A percentile compares a stretch with the other conserved stretches of the same genome.
These are phyloP conservation scores for Sideroxylon spinosum DNA, from an alignment of 179 eudicot genomes.

Conservation along the genomic window DNA sequence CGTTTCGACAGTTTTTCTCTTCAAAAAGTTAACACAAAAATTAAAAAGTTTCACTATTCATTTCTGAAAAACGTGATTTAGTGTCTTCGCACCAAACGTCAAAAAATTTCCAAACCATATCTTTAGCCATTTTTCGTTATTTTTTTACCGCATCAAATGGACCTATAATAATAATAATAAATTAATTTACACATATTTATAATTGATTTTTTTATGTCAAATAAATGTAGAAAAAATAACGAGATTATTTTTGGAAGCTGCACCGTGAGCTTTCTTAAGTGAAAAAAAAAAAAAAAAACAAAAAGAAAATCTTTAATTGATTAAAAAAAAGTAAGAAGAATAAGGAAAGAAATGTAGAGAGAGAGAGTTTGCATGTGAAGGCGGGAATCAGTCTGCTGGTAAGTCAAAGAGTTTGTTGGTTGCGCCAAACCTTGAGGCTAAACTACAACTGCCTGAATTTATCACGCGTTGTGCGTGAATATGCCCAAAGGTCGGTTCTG, in stretches of 20 bases:
- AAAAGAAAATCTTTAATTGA: neutral
- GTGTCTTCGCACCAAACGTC: too few species aligned
- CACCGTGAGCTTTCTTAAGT: neutral
- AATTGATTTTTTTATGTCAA: neutral
- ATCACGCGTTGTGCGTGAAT: neutral
- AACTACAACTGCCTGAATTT: constrained; percentile 3
- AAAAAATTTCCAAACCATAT: too few species aligned
- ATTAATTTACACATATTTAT: neutral
- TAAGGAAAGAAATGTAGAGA: neutral
- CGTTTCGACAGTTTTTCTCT: too few species aligned
- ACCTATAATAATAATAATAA: neutral
- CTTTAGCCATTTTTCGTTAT: too few species aligned
- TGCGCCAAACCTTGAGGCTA: constrained; percentile 5
- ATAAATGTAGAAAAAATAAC: neutral
- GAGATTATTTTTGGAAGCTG: constrained; percentile 10
- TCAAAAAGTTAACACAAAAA: too few species aligned
- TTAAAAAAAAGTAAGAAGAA: neutral
- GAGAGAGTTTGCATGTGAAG: constrained; percentile 3
- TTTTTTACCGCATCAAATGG: too few species aligned
- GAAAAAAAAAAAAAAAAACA: neutral
- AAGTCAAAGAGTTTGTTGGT: constrained; percentile 22
- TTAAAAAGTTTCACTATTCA: too few species aligned
- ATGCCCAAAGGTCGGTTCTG: neutral
- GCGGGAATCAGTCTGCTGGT: neutral
- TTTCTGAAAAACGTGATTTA: too few species aligned